Percentiles rank a stretch among this genome's conserved stretches.
These are phyloP conservation scores for Penicillium maclennaniae DNA, from an alignment of 495 filamentous ascomycete genomes.

Conservation along the genomic window DNA sequence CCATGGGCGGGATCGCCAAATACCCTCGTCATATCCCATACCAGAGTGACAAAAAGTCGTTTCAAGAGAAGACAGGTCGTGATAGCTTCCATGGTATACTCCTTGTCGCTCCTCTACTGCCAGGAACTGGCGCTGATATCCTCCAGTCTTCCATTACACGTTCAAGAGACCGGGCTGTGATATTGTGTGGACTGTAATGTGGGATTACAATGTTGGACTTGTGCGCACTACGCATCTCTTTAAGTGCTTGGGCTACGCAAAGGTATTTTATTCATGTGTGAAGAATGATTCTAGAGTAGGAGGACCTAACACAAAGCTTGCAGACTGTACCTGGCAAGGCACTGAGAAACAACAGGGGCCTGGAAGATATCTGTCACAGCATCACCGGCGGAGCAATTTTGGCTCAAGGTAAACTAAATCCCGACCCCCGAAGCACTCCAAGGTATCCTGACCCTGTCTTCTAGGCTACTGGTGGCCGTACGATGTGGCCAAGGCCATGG, in stretches of 20 bases:
- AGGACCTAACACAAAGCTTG: not conserved
- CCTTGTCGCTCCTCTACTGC: not conserved
- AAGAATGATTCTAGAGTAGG: constrained; percentile 5
- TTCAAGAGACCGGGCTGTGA: constrained; percentile 62
- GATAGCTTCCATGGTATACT: constrained; percentile 78
- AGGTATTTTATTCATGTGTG: constrained; percentile 51
- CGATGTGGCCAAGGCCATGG: constrained; percentile 73
- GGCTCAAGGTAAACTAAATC: constrained; percentile 74
- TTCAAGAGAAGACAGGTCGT: constrained; percentile 77
- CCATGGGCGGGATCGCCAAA: constrained; percentile 63
- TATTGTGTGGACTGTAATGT: constrained; percentile 74
- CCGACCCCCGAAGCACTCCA: no score
- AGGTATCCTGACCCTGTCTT: constrained; percentile 13
- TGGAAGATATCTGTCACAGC: constrained; percentile 82
- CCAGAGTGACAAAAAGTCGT: constrained; percentile 85
- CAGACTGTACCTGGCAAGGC: constrained; percentile 84
- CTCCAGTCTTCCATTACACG: constrained; percentile 82
- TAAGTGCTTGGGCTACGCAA: constrained; percentile 80
- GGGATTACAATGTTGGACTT: constrained; percentile 96
- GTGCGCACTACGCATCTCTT: constrained; percentile 94
- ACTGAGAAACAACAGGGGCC: constrained; percentile 71
- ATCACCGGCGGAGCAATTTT: constrained; percentile 89
- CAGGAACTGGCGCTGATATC: not conserved
- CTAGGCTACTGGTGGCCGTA: constrained; percentile 98
- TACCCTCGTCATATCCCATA: constrained; percentile 83